Conservation (phyloP, 306 rosid species). For the Cyamopsis tetragonoloba region DNA sequence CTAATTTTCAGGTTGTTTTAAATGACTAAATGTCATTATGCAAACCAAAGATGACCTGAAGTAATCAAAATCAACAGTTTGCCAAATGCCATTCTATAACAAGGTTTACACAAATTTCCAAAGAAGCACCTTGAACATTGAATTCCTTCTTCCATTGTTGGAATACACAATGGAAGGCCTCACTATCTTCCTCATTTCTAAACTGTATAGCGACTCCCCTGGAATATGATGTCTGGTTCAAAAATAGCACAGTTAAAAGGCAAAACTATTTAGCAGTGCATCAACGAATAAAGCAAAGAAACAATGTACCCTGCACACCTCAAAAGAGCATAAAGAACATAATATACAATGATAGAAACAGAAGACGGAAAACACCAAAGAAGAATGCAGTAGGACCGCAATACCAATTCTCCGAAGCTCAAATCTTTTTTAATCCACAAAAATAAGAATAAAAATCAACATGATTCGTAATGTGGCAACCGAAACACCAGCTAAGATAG, state of each 20-base stretch:
- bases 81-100: conserved; percentile 3
- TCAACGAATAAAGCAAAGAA: neutral
- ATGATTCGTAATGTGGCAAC: neutral
- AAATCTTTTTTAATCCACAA: neutral
- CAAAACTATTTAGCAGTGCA: conserved; percentile 14
- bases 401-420: neutral
- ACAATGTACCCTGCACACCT: neutral
- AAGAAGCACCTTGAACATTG: conserved; percentile 57
- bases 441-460: neutral
- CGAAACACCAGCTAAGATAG: neutral
- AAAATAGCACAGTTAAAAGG: conserved; percentile 34
- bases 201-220: conserved; percentile 60
- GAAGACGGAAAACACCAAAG: neutral
- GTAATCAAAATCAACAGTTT: conserved; percentile 18
- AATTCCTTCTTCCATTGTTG: conserved; percentile 59
- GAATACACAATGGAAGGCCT: conserved; percentile 60
- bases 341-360: neutral
- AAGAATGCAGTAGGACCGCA: neutral
- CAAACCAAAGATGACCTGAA: conserved; percentile 3
- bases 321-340: neutral
- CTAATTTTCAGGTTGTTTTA: neutral
- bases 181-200: conserved; percentile 64
- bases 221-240: conserved; percentile 57
- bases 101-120: conserved; percentile 14
- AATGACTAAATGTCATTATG: conserved; percentile 3